Conservation (phyloP, 768 basidiomycete genomes). For the Leucosporidium creatinivorum region DNA sequence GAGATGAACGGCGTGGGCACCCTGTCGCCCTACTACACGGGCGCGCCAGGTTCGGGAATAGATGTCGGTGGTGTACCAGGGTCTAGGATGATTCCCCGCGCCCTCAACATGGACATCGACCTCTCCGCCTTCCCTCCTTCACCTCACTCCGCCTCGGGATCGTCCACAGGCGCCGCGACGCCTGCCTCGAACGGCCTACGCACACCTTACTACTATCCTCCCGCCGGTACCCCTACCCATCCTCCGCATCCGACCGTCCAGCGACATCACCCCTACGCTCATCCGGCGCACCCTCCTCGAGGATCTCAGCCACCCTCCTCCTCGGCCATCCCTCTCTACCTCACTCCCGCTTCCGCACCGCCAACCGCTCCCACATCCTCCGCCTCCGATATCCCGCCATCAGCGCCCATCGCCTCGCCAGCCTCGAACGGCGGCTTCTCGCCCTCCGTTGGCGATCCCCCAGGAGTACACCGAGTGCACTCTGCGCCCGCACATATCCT, state of each 20-base stretch:
- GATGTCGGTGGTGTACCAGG: too few species aligned
- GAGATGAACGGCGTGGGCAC: too few species aligned
- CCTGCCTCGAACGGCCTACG: too few species aligned
- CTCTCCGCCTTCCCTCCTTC: too few species aligned
- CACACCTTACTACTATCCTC: not conserved
- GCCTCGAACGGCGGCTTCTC: not conserved
- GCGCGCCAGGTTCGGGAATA: too few species aligned
- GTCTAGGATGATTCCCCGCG: too few species aligned
- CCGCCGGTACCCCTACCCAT: not conserved
- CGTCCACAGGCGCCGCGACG: too few species aligned
- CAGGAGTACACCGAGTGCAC: constrained; percentile 16
- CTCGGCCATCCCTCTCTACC: constrained; percentile 14
- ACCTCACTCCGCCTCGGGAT: too few species aligned
- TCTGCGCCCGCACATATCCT: constrained; percentile 25
- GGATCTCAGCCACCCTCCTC: constrained; percentile 4
- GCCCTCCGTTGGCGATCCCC: constrained; percentile 6
- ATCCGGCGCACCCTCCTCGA: constrained; percentile 8
- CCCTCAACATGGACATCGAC: too few species aligned
- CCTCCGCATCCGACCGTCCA: constrained; percentile 16
- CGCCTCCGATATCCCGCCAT: constrained; percentile 1
- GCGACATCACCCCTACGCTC: constrained; percentile 33
- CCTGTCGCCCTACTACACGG: too few species aligned
- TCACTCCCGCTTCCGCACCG: constrained; percentile 7
- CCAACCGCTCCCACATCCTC: not conserved
- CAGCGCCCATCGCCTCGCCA: not conserved